Base-by-base conservation (phyloP, 2,329 filamentous ascomycete species). In the Diaporthe vexans region DNA sequence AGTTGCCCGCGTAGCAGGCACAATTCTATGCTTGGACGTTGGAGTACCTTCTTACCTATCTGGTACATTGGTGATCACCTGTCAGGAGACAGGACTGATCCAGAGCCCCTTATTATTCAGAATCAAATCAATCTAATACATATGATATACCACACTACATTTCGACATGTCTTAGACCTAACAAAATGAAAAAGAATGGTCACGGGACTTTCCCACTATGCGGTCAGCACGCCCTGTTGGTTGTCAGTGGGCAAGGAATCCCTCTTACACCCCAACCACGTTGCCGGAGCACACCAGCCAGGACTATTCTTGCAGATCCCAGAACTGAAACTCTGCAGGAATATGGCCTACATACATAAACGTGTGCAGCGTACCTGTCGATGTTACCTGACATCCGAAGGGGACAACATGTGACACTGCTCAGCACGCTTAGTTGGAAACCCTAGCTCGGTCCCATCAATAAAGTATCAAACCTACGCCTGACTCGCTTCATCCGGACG, bases 191-290 rank as follows among this genome's bases (percentile, higher is more conserved):
- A 48, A 24, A 37, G n/a, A 19, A 8, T 48, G 15, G 63, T 67
- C 46, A 67, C 63, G 46, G 26, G 63, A 52, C 46, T 37, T 4
- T n/a, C 10, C 29, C 46, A 52, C 4, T 46, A 67, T 67, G 63
- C 63, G 21, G 63, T 52, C 63, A 52, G 63, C 46, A 67, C 37
- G 13, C 4, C 37, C 37, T 13, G 35, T 11, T 40, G 10, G 37
- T 4, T 40, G 37, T 40, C 29, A 52, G 43, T 29, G 7, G 61
- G 11, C 46, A 37, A 21, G 51, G 7, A 24, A 9, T 46, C 61
- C 17, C 35, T 51, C 11, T 51, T 33, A 24, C 8, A 67, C 24
- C 7, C n/a, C 33, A 19, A 52, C 26, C 19, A 19, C 17, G 19
- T 52, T 37, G 33, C 61, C 46, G 29, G 52, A 19, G 24, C 46